A percentile compares a stretch with the other conserved stretches of the same genome.
These are phyloP conservation scores for Fagopyrum tataricum DNA, from an alignment of 148 eudicot species.

Conservation along the genomic window DNA sequence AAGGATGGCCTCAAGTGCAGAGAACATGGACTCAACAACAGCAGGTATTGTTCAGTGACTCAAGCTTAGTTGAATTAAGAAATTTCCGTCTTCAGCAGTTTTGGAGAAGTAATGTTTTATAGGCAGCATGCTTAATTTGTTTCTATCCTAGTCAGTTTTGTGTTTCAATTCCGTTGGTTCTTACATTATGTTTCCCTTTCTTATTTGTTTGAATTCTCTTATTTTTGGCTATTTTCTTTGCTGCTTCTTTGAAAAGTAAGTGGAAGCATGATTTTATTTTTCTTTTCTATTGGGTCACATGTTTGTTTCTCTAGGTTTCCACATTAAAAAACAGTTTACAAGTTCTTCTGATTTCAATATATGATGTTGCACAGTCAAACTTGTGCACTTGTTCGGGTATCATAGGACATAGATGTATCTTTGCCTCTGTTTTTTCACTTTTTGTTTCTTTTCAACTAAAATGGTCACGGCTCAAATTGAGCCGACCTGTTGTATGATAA, in stretches of 20 bases:
- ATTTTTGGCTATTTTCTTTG: not conserved
- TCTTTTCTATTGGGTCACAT: not conserved
- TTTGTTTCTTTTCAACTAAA: not conserved
- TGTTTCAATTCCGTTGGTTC: not conserved
- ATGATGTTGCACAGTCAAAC: not conserved
- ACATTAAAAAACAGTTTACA: not conserved
- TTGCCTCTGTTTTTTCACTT: not conserved
- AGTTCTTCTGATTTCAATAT: not conserved
- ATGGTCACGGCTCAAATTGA: not conserved
- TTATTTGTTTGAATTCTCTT: not conserved
- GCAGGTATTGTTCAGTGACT: conserved; percentile 39
- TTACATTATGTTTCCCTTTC: not conserved
- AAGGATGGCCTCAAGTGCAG: conserved; percentile 58
- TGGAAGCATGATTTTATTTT: not conserved
- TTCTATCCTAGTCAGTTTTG: not conserved
- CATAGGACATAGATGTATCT: not conserved
- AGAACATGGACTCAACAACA: conserved; percentile 58
- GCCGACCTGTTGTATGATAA: not conserved
- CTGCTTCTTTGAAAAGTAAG: not conserved
- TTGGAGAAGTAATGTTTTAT: not conserved
- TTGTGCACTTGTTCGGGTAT: not conserved
- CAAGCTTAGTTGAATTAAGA: not conserved
- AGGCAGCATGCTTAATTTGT: not conserved
- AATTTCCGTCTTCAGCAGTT: not conserved
- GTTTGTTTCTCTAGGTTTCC: not conserved